Evolutionary conservation across 257 asterid genomes (phyloP).

Genomic region (Penstemon barbatus): DNA sequence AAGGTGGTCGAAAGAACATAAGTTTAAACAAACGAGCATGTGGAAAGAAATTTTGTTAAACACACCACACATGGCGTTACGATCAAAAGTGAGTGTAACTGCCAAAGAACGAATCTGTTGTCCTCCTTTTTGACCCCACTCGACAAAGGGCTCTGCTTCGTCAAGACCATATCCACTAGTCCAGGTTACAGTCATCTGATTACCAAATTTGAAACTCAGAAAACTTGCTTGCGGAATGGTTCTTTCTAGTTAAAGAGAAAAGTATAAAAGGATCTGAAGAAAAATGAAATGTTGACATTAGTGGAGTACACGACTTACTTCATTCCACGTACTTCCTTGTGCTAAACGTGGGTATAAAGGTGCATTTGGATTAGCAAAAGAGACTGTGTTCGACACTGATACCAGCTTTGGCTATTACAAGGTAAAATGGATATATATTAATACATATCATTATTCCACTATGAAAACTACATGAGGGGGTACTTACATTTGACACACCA

Average conservation of each 20-base stretch:
- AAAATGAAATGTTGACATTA: neutral
- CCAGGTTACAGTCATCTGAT: constrained; percentile 97
- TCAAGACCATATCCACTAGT: constrained; percentile 75
- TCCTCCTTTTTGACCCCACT: constrained; percentile 81
- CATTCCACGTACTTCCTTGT: constrained; percentile 88
- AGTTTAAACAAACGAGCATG: too few relatives aligned
- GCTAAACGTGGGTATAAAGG: constrained; percentile 97
- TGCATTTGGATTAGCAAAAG: constrained; percentile 82
- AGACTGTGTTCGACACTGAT: constrained; percentile 59
- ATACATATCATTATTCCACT: too few relatives aligned
- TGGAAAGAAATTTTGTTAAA: neutral
- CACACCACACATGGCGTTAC: constrained; percentile 88
- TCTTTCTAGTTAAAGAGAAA: neutral
- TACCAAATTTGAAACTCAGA: constrained; percentile 27
- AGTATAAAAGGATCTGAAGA: neutral
- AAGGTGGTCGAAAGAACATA: too few relatives aligned
- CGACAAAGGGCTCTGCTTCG: constrained; percentile 72
- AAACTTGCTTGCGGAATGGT: neutral
- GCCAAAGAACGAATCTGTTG: constrained; percentile 60
- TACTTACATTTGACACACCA: constrained; percentile 66
- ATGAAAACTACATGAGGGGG: neutral
- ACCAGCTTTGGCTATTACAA: constrained; percentile 77
- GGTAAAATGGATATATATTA: neutral
- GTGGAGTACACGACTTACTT: constrained; percentile 48
- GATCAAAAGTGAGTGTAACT: constrained; percentile 82